Evolutionary conservation across 192 early-diverging fungal species (phyloP).

Genomic region (Jimgerdemannia lactiflua): DNA sequence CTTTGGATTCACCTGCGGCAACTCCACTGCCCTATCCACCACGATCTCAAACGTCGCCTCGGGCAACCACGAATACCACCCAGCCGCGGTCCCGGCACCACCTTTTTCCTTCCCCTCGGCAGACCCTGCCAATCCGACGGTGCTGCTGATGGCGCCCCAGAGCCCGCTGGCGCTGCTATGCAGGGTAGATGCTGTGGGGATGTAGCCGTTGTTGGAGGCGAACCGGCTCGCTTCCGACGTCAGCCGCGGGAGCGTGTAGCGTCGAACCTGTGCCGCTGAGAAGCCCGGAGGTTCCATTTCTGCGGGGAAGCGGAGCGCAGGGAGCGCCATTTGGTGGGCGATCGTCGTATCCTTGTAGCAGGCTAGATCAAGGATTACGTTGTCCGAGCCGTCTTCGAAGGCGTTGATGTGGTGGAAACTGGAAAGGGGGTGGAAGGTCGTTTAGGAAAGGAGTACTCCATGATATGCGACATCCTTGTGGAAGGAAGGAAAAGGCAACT

Average conservation of each 20-base stretch:
- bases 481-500: conserved; percentile 20
- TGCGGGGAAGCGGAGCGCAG: conserved; percentile 45
- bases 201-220: conserved; percentile 30
- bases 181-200: conserved; percentile 15
- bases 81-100: not conserved
- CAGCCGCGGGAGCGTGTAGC: conserved; percentile 60
- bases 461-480: not conserved
- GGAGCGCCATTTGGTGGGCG: conserved; percentile 53
- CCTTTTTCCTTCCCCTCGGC: not conserved
- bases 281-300: conserved; percentile 35
- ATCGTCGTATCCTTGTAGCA: conserved; percentile 61
- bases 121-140: not conserved
- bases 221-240: conserved; percentile 49
- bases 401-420: conserved; percentile 77
- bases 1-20: conserved; percentile 36
- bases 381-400: conserved; percentile 60
- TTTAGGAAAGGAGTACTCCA: not conserved
- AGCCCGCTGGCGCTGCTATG: conserved; percentile 9
- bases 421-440: conserved; percentile 18
- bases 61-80: conserved; percentile 26
- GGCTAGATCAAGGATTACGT: conserved; percentile 60
- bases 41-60: conserved; percentile 16
- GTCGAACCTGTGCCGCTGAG: conserved; percentile 50
- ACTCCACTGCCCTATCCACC: conserved; percentile 20
- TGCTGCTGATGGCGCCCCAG: conserved; percentile 13